Evolutionary conservation across 2,329 filamentous ascomycete genomes (phyloP).

Genomic region (Nannizziopsis barbatae): DNA sequence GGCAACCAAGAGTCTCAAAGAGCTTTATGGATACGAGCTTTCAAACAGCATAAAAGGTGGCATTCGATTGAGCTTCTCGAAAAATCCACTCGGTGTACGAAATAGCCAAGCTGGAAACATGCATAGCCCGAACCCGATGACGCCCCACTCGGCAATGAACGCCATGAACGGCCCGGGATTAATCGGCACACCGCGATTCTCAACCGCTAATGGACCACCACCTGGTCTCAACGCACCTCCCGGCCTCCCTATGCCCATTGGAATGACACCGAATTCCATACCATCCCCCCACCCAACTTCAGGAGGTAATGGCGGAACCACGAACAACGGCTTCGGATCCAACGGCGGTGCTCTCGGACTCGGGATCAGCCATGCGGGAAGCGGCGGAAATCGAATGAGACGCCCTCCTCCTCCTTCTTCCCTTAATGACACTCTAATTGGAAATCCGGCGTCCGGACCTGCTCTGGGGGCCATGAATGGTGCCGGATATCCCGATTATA

Average conservation of each 20-base stretch:
- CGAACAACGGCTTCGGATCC: slow-evolving; percentile 26
- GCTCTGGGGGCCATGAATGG: slow-evolving; percentile 15
- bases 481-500: slow-evolving; percentile 35
- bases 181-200: slow-evolving; percentile 52
- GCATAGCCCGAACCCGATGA: slow-evolving; percentile 35
- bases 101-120: slow-evolving; percentile 55
- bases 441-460: slow-evolving; percentile 9
- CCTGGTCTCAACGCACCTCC: slow-evolving; percentile 69
- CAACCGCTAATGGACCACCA: slow-evolving; percentile 62
- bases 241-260: slow-evolving; percentile 45
- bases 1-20: slow-evolving; percentile 79
- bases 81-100: slow-evolving; percentile 88
- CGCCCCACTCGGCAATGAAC: slow-evolving; percentile 37
- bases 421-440: slow-evolving; percentile 4
- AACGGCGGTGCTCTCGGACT: slow-evolving; percentile 33
- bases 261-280: slow-evolving; percentile 21
- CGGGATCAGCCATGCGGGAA: slow-evolving; percentile 19
- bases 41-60: slow-evolving; percentile 92
- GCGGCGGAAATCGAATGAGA: slow-evolving; percentile 14
- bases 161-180: slow-evolving; percentile 30
- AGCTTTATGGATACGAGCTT: slow-evolving; percentile 75
- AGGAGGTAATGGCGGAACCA: slow-evolving; percentile 22
- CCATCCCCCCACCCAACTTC: slow-evolving; percentile 24
- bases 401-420: too few species aligned
- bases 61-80: slow-evolving; percentile 91